Conservation (phyloP, 306 rosid genomes). For the Comarum palustre region DNA sequence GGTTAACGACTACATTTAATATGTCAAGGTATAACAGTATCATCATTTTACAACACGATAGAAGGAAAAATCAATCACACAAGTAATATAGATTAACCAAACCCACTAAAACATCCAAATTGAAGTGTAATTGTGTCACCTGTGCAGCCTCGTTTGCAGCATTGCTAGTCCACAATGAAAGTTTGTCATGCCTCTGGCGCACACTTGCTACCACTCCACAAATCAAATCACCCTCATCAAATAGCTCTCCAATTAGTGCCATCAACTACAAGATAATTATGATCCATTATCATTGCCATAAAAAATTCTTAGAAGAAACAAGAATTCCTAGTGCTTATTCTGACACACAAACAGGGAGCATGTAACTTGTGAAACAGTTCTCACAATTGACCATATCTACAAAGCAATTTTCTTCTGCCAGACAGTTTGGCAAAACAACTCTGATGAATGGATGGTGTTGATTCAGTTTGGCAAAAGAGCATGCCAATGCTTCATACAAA, state of each 20-base stretch:
- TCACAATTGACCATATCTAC: neutral
- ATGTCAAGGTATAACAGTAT: neutral
- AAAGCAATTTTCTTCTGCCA: neutral
- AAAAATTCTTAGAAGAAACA: neutral
- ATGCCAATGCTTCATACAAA: neutral
- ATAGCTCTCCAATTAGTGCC: constrained; percentile 96
- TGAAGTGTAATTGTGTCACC: constrained; percentile 38
- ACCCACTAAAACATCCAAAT: constrained; percentile 1
- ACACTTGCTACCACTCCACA: constrained; percentile 96
- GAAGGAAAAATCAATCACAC: neutral
- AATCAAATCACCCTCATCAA: constrained; percentile 82
- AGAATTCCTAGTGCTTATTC: constrained; percentile 1
- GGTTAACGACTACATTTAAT: neutral
- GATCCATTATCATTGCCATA: constrained; percentile 2
- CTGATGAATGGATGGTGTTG: neutral
- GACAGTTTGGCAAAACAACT: neutral
- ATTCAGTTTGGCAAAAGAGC: neutral
- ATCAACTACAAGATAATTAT: constrained; percentile 50
- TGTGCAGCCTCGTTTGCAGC: constrained; percentile 94
- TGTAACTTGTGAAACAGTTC: neutral
- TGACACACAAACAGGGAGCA: neutral
- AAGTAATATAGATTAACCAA: neutral
- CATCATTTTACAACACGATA: neutral
- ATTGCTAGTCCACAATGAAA: constrained; percentile 88
- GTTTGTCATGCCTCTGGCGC: constrained; percentile 87